These are phyloP conservation scores for Aspergillus quadrilineatus DNA, from an alignment of 2,329 filamentous ascomycete species.

Conservation along the genomic window DNA sequence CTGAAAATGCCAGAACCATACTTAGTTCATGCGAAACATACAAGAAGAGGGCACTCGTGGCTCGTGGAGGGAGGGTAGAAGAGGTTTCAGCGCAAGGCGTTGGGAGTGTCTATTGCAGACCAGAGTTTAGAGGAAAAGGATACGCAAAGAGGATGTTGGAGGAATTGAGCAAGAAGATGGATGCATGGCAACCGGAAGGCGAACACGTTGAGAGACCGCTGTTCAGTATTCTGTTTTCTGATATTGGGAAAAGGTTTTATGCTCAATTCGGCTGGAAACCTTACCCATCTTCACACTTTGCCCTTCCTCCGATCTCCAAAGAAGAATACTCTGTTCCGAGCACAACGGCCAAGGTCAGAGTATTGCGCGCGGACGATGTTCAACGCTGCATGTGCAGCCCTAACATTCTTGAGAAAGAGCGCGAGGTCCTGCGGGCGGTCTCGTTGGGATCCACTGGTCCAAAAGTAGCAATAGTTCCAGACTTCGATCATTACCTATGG, in stretches of 20 bases:
- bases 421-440: slow-evolving; percentile 57
- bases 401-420: slow-evolving; percentile 66
- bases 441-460: slow-evolving; percentile 42
- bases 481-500: slow-evolving; percentile 69
- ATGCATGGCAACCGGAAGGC: slow-evolving; percentile 53
- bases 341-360: slow-evolving; percentile 29
- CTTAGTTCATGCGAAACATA: slow-evolving; percentile 61
- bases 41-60: slow-evolving; percentile 42
- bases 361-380: slow-evolving; percentile 37
- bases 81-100: slow-evolving; percentile 66
- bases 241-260: slow-evolving; percentile 84
- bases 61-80: slow-evolving; percentile 56
- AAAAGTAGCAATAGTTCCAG: slow-evolving; percentile 67
- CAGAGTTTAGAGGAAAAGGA: slow-evolving; percentile 65
- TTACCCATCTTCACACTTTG: slow-evolving; percentile 71
- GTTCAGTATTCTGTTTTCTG: slow-evolving; percentile 82
- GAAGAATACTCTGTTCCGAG: slow-evolving; percentile 21
- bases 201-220: slow-evolving; percentile 44
- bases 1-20: slow-evolving; percentile 45
- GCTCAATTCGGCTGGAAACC: slow-evolving; percentile 72
- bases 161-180: slow-evolving; percentile 59
- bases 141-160: slow-evolving; percentile 76
- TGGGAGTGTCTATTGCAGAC: slow-evolving; percentile 74
- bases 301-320: slow-evolving; percentile 51
- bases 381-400: slow-evolving; percentile 52